A percentile compares a stretch with the other conserved stretches of the same genome.
Conservation (phyloP, 306 rosid genomes). For the Pyrus communis region DNA sequence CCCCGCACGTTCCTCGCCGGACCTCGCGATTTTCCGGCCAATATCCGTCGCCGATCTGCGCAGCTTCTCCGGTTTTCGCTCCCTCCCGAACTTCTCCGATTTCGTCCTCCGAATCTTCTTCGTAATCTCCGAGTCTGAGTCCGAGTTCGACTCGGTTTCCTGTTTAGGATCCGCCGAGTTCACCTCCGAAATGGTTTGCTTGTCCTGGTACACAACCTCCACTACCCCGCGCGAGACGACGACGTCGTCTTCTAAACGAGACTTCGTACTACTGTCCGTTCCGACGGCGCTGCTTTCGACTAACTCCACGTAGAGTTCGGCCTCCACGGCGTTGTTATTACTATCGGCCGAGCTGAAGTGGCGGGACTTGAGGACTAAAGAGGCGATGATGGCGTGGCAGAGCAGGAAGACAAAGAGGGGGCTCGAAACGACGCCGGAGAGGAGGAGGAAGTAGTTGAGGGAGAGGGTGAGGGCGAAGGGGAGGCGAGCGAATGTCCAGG, state of each 20-base stretch:
- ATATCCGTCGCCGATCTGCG: conserved; percentile 55
- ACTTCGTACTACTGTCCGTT: neutral
- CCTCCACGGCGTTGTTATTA: neutral
- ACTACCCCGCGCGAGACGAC: neutral
- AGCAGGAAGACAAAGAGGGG: conserved; percentile 66
- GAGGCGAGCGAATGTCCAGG: conserved; percentile 52
- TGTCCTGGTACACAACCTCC: conserved; percentile 39
- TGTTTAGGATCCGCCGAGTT: neutral
- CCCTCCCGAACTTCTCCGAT: conserved; percentile 35
- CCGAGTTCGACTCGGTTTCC: conserved; percentile 3
- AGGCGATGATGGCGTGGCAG: conserved; percentile 56
- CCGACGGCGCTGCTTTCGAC: conserved; percentile 1
- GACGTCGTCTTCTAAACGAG: neutral
- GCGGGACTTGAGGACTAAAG: conserved; percentile 49
- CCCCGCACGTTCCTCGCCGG: neutral
- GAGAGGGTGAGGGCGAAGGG: conserved; percentile 46
- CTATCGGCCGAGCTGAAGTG: neutral
- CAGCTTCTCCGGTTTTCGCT: conserved; percentile 2
- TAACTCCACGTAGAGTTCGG: conserved; percentile 23
- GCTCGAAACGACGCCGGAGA: conserved; percentile 30
- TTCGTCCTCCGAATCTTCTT: conserved; percentile 28
- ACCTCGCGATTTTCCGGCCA: neutral
- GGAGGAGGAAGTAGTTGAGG: conserved; percentile 26
- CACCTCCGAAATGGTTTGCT: conserved; percentile 38
- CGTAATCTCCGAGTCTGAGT: neutral